Percentiles rank a stretch among this genome's conserved stretches.
phyloP scores from a whole-genome alignment of 805 yeast species.

The Yamadazyma takamatsuzukensis region DNA sequence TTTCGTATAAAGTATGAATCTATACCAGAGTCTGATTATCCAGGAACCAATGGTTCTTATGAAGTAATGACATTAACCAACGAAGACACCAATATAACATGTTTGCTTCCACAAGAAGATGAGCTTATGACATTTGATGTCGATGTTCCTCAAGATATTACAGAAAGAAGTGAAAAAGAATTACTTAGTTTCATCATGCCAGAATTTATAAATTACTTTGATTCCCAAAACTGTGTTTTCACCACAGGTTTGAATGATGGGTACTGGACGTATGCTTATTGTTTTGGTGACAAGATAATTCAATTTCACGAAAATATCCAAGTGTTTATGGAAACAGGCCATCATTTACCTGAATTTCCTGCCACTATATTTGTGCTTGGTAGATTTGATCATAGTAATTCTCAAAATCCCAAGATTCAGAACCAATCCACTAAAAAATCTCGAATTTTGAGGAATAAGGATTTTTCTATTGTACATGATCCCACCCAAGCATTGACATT shows the following conservation, averaged over 20 bases:
- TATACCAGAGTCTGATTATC: not conserved
- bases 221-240: conserved; percentile 19
- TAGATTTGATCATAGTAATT: conserved; percentile 24
- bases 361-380: conserved; percentile 33
- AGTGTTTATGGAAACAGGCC: conserved; percentile 18
- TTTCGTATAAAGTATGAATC: conserved; percentile 8
- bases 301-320: conserved; percentile 44
- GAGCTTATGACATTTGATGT: not conserved
- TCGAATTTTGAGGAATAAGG: conserved; percentile 15
- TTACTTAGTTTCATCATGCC: conserved; percentile 7
- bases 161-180: conserved; percentile 7
- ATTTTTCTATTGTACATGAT: conserved; percentile 24
- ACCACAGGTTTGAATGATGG: conserved; percentile 27
- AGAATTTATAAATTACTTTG: conserved; percentile 13
- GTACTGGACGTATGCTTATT: conserved; percentile 55
- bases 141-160: not conserved
- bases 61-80: conserved; percentile 8
- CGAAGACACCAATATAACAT: conserved; percentile 5
- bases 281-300: conserved; percentile 44
- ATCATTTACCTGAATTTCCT: conserved; percentile 31
- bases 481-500: conserved; percentile 10
- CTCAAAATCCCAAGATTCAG: conserved; percentile 11
- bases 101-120: conserved; percentile 8
- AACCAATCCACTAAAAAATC: conserved; percentile 20
- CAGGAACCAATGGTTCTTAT: conserved; percentile 5